Percentiles rank a stretch among this genome's conserved stretches.
Conservation (phyloP, 495 filamentous ascomycete genomes). For the Xylaria longipes region DNA sequence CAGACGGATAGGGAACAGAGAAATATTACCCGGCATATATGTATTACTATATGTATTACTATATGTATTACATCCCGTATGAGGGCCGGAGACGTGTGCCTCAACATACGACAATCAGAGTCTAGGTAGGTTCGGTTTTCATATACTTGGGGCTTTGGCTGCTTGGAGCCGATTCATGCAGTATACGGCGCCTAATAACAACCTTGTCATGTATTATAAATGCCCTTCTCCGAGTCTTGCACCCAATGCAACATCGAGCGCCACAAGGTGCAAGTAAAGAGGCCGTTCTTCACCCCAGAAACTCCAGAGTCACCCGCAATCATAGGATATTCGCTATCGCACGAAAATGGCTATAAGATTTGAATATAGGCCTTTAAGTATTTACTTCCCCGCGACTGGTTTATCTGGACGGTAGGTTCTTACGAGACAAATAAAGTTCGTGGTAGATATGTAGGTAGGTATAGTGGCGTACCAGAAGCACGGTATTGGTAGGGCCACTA, state of each 20-base stretch:
- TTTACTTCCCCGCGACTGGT: too few species aligned
- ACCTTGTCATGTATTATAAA: conserved; percentile 15
- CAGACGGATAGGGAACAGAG: conserved; percentile 9
- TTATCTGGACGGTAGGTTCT: too few species aligned
- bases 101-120: conserved; percentile 1
- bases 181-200: conserved; percentile 17
- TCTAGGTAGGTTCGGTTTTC: background rate
- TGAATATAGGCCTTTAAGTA: background rate
- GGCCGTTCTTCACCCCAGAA: background rate
- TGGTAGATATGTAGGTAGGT: background rate
- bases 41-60: too few species aligned
- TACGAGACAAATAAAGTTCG: too few species aligned
- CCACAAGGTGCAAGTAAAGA: background rate
- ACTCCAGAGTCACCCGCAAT: background rate
- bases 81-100: background rate
- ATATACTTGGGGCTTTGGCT: background rate
- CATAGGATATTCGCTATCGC: background rate
- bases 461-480: background rate
- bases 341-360: background rate
- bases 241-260: background rate
- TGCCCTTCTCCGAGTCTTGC: background rate
- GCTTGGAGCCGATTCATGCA: conserved; percentile 14
- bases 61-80: conserved; percentile 19
- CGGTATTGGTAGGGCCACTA: background rate
- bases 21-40: conserved; percentile 26